Conservation (phyloP, 768 basidiomycete genomes). For the Naganishia randhawae region DNA sequence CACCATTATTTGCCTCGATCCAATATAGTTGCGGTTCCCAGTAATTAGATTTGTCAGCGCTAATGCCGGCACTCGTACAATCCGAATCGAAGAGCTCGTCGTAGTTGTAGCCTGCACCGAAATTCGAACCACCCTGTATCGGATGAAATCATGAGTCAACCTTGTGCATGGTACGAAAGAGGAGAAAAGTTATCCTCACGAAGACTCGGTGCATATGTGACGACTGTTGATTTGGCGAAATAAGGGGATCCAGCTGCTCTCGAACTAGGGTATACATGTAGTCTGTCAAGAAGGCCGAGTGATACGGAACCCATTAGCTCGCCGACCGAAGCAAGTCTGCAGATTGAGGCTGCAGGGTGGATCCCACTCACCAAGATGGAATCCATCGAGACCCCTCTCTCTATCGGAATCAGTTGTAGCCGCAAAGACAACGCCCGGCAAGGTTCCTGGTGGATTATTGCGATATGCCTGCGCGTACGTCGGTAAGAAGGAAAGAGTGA, state of each 20-base stretch:
- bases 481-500: neutral
- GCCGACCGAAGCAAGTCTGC: too few species aligned
- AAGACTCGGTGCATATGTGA: slow-evolving; percentile 48
- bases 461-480: slow-evolving; percentile 6
- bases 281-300: neutral
- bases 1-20: slow-evolving; percentile 1
- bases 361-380: slow-evolving; percentile 18
- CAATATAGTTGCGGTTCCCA: slow-evolving; percentile 30
- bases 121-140: slow-evolving; percentile 32
- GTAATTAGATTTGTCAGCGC: slow-evolving; percentile 43
- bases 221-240: slow-evolving; percentile 37
- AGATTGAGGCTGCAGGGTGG: neutral
- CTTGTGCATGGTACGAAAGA: neutral
- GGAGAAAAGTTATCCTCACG: slow-evolving; percentile 9
- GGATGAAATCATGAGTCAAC: neutral
- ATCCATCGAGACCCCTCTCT: slow-evolving; percentile 3
- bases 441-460: neutral
- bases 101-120: slow-evolving; percentile 42
- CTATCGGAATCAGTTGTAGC: neutral
- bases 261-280: slow-evolving; percentile 32
- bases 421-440: slow-evolving; percentile 5
- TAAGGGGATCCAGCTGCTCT: slow-evolving; percentile 45
- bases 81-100: slow-evolving; percentile 32
- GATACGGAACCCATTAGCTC: too few species aligned
- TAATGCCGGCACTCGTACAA: slow-evolving; percentile 38